Percentiles rank a stretch among this genome's conserved stretches.
Conservation (phyloP, 352 stramenopile genomes). For the Pythium biforme region DNA sequence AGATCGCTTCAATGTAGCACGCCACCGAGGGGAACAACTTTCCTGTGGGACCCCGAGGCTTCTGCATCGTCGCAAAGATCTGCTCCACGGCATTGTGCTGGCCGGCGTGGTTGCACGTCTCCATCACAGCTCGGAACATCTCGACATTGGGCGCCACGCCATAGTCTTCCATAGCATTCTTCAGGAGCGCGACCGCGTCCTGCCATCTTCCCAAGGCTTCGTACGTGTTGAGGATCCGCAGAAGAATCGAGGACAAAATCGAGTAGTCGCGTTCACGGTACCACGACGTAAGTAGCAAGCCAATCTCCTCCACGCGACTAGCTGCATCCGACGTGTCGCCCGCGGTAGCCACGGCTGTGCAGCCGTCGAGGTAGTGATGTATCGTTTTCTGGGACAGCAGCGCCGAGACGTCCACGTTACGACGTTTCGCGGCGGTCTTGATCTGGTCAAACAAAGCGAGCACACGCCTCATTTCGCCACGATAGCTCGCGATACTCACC, state of each 20-base stretch:
- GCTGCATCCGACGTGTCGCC: neutral
- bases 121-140: conserved; percentile 60
- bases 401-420: conserved; percentile 1
- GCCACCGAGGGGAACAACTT: conserved; percentile 43
- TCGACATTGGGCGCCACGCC: conserved; percentile 42
- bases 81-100: conserved; percentile 50
- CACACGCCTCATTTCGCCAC: conserved; percentile 12
- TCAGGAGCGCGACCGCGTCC: conserved; percentile 43
- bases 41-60: conserved; percentile 17
- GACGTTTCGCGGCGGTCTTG: neutral
- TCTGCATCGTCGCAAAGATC: conserved; percentile 74
- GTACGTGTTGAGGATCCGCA: conserved; percentile 48
- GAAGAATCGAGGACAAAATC: conserved; percentile 32
- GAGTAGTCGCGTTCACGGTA: conserved; percentile 20
- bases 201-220: conserved; percentile 50
- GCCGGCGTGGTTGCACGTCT: conserved; percentile 59
- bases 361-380: conserved; percentile 20
- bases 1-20: conserved; percentile 79
- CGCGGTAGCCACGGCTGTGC: neutral
- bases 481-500: conserved; percentile 5
- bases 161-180: conserved; percentile 39
- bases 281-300: conserved; percentile 39
- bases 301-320: conserved; percentile 29
- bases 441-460: conserved; percentile 19
- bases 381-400: conserved; percentile 17